phyloP scores from a whole-genome alignment of 306 rosid genomes.

The Gastrolobium bilobum region DNA sequence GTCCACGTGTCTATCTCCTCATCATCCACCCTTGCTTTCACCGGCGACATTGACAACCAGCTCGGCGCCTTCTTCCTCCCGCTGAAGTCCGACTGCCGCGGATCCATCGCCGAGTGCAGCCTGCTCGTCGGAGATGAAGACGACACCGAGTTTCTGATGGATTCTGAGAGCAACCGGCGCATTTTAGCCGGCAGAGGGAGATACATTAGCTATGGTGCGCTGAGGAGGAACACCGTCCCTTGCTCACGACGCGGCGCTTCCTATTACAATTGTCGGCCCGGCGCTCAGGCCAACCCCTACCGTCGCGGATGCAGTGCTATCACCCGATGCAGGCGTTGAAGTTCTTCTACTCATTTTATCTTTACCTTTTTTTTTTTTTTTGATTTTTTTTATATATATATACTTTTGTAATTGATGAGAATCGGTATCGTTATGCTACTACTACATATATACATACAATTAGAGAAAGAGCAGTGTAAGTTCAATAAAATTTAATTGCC shows the following conservation, averaged over 20 bases:
- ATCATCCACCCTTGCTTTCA: constrained; percentile 62
- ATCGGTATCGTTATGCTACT: constrained; percentile 46
- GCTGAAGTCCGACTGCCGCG: constrained; percentile 59
- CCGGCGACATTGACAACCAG: constrained; percentile 47
- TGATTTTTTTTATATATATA: constrained; percentile 11
- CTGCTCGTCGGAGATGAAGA: constrained; percentile 62
- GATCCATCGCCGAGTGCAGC: constrained; percentile 72
- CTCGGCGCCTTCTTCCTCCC: constrained; percentile 54
- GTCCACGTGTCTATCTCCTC: constrained; percentile 54
- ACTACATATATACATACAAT: constrained; percentile 35
- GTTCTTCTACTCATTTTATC: neutral
- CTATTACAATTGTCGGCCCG: constrained; percentile 90
- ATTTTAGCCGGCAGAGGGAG: constrained; percentile 62
- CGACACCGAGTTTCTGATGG: constrained; percentile 76
- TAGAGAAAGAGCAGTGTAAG: constrained; percentile 45
- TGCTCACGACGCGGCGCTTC: constrained; percentile 97
- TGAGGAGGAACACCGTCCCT: constrained; percentile 90
- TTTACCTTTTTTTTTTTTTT: neutral
- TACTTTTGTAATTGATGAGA: constrained; percentile 48
- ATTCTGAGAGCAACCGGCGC: constrained; percentile 89
- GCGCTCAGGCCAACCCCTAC: constrained; percentile 96
- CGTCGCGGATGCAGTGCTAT: constrained; percentile 83
- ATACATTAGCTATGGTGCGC: constrained; percentile 96
- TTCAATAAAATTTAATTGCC: constrained; percentile 48
- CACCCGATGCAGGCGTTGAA: constrained; percentile 87